Conservation (phyloP, 768 basidiomycete genomes). For the Russula dissimulans region DNA sequence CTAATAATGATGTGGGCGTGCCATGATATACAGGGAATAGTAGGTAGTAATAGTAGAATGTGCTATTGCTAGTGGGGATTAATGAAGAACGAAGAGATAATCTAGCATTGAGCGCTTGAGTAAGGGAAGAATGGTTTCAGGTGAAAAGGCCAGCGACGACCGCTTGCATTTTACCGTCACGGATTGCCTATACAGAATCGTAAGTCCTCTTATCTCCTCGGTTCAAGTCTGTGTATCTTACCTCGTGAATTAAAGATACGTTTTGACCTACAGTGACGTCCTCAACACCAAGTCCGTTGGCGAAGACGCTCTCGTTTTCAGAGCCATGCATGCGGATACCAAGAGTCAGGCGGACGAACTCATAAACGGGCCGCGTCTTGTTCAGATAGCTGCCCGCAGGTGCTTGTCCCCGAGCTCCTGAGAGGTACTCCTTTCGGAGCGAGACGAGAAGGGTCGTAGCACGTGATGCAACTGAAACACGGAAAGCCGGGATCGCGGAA, state of each 20-base stretch:
- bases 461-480: conserved; percentile 41
- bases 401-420: conserved; percentile 47
- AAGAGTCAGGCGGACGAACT: conserved; percentile 60
- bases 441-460: conserved; percentile 37
- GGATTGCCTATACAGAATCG: conserved; percentile 35
- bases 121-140: neutral
- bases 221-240: conserved; percentile 13
- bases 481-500: conserved; percentile 42
- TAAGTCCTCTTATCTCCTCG: neutral
- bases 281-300: conserved; percentile 55
- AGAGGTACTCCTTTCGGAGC: conserved; percentile 48
- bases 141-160: conserved; percentile 47
- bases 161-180: conserved; percentile 58
- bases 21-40: neutral
- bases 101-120: neutral
- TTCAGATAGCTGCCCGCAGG: conserved; percentile 63
- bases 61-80: neutral
- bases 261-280: conserved; percentile 63
- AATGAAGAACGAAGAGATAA: neutral
- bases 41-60: neutral
- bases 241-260: conserved; percentile 69
- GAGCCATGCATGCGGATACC: conserved; percentile 76
- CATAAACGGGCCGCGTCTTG: conserved; percentile 63
- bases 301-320: conserved; percentile 56
- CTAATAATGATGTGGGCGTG: neutral